Evolutionary conservation across 108 stramenopile genomes (phyloP), one percentile per base, ranked within the genome.

Genomic region (Discostella pseudostelligera): DNA sequence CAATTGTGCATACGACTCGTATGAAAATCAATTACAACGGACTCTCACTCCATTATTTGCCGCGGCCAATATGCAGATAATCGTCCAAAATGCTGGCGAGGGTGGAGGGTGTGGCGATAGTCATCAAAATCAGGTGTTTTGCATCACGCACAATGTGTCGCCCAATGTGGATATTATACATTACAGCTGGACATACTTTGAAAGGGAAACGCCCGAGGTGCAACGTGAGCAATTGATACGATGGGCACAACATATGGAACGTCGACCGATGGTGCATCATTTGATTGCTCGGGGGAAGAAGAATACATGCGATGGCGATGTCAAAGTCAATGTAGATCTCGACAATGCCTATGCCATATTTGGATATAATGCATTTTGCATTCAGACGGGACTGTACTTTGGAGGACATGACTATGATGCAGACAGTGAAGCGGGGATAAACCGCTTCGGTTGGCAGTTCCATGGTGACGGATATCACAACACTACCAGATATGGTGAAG

Each of bases 111-210:
- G 81, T 36, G 76, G 77, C 16, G 81, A 81, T 53, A 50, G 50
- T 14, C 74, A 81, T 53, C 39, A 81, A 29, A 81, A 81, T 36
- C 81, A 81, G 59, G 72, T 78, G n/a, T 81, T 51, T 29, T 81
- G 81, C 66, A 51, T 81, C 50, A 78, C 67, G 3, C 81, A 81
- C 56, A 81, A 74, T 22, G 69, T 72, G 3, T 59, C 53, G 0
- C 68, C 57, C 43, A 45, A 70, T 39, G 65, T 65, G 12, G 79
- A 75, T 26, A 70, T 80, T 2, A 70, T 69, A 16, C 74, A 80
- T 55, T 80, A 80, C 63, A 70, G 57, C 10, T 80, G 81, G 81
- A 81, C 81, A 0, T 81, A 81, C 61, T 81, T 81, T 49, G 81
- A 81, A 46, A 78, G 74, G 37, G 68, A 24, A 13, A 49, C 56